Evolutionary conservation across 345 rosid species (phyloP), one percentile per base, ranked within the genome.

Genomic region (Brassica nigra): DNA sequence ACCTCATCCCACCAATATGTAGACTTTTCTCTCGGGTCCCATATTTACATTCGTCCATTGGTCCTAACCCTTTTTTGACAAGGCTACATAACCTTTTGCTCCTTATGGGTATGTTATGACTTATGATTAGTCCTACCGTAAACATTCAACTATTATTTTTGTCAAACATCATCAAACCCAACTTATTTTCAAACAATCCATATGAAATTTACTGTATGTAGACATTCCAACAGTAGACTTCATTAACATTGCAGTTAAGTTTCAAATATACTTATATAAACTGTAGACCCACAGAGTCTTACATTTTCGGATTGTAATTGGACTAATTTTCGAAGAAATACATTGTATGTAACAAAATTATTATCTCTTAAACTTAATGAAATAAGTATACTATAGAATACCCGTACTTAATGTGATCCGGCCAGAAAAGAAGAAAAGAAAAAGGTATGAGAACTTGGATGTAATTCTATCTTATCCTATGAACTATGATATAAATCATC

Each of bases 1-100:
- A 79, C 63, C 65, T 74, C 75, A 49, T 34, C 59, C 69, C 78
- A 59, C 70, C 70, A 74, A 27, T 68, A 47, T 68, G 27, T 33
- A 49, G 37, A 74, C 69, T 68, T 74, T 74, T 74, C 66, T 4
- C n/a, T 67, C 0, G 23, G 59, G 75, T 68, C 78, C 82, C 75
- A 74, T 68, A 59, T 73, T 73, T 58, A 44, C 57, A 73, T 31
- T 66, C 58, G n/a, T n/a, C n/a, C 14, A 44, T 73, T 49, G 15
- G 4, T 62, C 67, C 78, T 57, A 73, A 73, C 70, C 64, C 74
- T 9, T 39, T 72, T 66, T 79, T 67, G 66, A 34, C 55, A 47
- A 31, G 27, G 11, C 64, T 66, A 47, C 68, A 39, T 29, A 3
- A 58, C 78, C 39, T 58, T 78, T 71, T 77, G 61, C 73, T 58